These are phyloP conservation scores for Exobasidium rhododendri DNA, from an alignment of 1,284 basidiomycete genomes.

Conservation along the genomic window DNA sequence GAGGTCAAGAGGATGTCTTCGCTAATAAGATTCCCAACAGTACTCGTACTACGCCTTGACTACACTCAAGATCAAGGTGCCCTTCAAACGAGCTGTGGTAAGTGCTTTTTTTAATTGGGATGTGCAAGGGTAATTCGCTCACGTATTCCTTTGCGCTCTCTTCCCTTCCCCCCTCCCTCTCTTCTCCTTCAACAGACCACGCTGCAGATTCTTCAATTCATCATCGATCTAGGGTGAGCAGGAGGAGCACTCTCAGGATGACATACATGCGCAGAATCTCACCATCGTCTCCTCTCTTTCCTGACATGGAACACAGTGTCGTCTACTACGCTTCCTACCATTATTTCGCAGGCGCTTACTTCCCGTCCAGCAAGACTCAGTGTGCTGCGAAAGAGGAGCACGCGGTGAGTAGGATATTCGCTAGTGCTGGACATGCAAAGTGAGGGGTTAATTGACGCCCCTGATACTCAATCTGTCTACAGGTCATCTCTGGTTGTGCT, in stretches of 20 bases:
- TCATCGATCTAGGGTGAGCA: constrained; percentile 17
- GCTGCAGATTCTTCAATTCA: constrained; percentile 72
- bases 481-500: constrained; percentile 74
- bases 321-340: constrained; percentile 53
- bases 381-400: constrained; percentile 85
- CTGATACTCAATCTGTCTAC: too few species aligned
- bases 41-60: constrained; percentile 51
- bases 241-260: neutral
- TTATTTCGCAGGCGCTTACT: constrained; percentile 54
- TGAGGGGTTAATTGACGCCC: too few species aligned
- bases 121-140: too few species aligned
- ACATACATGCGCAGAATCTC: too few species aligned
- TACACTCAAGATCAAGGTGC: constrained; percentile 43
- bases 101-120: too few species aligned
- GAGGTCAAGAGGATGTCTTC: neutral
- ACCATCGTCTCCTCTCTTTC: too few species aligned
- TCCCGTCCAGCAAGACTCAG: constrained; percentile 68
- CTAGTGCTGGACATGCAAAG: too few species aligned
- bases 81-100: constrained; percentile 84
- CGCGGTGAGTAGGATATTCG: constrained; percentile 61
- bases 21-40: neutral
- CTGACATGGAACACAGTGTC: too few species aligned
- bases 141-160: too few species aligned
- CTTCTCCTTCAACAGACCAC: constrained; percentile 60
- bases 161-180: too few species aligned